phyloP scores from a whole-genome alignment of 768 basidiomycete species.

The Tulasnella sp. region DNA sequence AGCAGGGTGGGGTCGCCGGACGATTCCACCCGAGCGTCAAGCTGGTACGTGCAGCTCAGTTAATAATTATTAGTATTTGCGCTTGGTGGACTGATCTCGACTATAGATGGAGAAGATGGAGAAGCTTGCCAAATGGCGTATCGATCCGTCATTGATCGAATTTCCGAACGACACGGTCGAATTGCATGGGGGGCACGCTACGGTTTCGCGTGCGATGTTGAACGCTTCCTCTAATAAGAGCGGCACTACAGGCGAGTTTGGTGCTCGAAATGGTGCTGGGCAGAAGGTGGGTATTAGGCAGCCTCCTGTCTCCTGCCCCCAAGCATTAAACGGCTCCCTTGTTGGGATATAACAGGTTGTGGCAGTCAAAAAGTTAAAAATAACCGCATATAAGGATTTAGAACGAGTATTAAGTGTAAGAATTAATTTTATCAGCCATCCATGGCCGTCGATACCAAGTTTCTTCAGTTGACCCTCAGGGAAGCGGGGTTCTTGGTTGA shows the following conservation, averaged over 20 bases:
- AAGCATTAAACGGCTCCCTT: neutral
- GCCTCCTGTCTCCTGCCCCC: neutral
- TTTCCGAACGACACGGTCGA: neutral
- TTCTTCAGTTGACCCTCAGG: neutral
- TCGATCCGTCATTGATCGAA: neutral
- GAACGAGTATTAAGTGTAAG: neutral
- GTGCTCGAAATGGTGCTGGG: neutral
- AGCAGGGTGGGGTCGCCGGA: neutral
- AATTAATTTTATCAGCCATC: neutral
- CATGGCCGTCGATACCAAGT: neutral
- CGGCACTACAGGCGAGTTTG: neutral
- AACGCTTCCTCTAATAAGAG: neutral
- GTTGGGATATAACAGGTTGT: neutral
- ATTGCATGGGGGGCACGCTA: neutral
- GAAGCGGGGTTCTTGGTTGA: neutral
- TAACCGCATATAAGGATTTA: neutral
- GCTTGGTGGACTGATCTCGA: neutral
- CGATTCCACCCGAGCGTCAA: neutral
- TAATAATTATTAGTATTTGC: no score
- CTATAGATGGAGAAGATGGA: neutral
- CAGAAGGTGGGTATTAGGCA: neutral
- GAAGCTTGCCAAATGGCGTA: neutral
- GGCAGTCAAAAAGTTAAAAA: neutral
- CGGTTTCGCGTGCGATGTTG: neutral
- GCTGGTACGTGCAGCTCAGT: no score